Evolutionary conservation across 1,284 basidiomycete genomes (phyloP).

Genomic region (Tilletia indica): DNA sequence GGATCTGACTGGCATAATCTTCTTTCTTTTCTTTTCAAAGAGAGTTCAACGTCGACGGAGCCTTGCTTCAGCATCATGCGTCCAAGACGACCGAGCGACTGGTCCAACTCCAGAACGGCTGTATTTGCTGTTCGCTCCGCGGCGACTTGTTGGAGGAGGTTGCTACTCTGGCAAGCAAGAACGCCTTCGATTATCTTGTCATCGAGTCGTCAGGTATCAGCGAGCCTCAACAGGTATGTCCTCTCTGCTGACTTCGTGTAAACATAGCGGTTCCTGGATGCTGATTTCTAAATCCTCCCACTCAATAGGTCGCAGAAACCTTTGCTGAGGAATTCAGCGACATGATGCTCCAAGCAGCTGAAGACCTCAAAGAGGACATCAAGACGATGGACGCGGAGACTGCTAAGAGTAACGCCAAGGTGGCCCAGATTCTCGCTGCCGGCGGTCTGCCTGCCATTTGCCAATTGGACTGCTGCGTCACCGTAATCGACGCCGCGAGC

Average conservation of each 20-base stretch:
- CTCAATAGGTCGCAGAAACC: conserved; percentile 55
- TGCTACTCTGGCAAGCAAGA: conserved; percentile 56
- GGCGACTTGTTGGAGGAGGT: conserved; percentile 61
- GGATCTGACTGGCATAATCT: no score
- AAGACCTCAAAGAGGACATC: conserved; percentile 39
- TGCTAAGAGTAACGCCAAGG: conserved; percentile 39
- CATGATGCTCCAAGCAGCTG: conserved; percentile 52
- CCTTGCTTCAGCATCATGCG: conserved; percentile 57
- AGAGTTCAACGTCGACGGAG: conserved; percentile 58
- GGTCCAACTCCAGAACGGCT: conserved; percentile 60
- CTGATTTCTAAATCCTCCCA: not conserved
- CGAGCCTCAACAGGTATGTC: conserved; percentile 58
- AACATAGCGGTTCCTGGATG: no score
- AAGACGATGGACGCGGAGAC: conserved; percentile 38
- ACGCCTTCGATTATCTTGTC: conserved; percentile 58
- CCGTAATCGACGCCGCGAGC: conserved; percentile 44
- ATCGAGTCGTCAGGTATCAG: conserved; percentile 60
- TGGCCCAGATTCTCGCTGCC: conserved; percentile 57
- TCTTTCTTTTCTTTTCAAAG: not conserved
- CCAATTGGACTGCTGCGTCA: conserved; percentile 45
- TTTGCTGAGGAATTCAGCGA: conserved; percentile 56
- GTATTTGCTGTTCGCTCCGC: conserved; percentile 55
- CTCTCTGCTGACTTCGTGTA: no score
- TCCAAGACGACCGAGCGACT: conserved; percentile 58
- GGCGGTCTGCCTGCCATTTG: conserved; percentile 58